Conservation (phyloP, 2,329 filamentous ascomycete species). For the Herpomyces periplanetae region DNA sequence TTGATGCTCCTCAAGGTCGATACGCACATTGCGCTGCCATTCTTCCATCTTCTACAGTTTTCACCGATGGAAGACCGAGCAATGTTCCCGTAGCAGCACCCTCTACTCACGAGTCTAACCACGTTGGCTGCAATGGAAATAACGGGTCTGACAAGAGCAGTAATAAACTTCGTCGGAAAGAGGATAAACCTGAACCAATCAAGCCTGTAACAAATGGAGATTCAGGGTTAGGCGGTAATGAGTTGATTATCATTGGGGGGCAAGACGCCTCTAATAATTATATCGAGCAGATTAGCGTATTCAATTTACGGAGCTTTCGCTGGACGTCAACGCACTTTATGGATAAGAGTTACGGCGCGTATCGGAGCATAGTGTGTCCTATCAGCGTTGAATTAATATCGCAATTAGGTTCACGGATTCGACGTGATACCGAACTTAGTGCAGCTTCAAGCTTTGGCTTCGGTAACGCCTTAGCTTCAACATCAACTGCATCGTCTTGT, state of each 20-base stretch:
- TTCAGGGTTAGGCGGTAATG: slow-evolving; percentile 76
- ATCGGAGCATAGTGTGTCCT: slow-evolving; percentile 71
- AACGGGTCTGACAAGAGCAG: too few relatives aligned
- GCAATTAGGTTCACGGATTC: slow-evolving; percentile 19
- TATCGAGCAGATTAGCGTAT: slow-evolving; percentile 92
- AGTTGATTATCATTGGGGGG: slow-evolving; percentile 87
- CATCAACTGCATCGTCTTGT: too few relatives aligned
- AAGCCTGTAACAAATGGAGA: too few relatives aligned
- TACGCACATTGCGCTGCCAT: slow-evolving; percentile 92
- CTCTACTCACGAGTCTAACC: too few relatives aligned
- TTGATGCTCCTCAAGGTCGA: slow-evolving; percentile 53
- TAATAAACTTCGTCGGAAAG: too few relatives aligned
- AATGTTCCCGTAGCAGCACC: too few relatives aligned
- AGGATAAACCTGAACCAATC: too few relatives aligned
- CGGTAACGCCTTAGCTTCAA: too few relatives aligned
- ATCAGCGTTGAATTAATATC: slow-evolving; percentile 22
- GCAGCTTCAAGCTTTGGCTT: slow-evolving; percentile 9
- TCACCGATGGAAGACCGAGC: too few relatives aligned
- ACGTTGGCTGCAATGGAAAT: too few relatives aligned
- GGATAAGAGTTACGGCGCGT: slow-evolving; percentile 74
- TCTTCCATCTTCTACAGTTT: slow-evolving; percentile 47
- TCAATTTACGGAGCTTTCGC: slow-evolving; percentile 71
- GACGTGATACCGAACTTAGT: slow-evolving; percentile 9
- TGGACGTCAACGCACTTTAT: slow-evolving; percentile 68
- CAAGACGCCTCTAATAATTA: slow-evolving; percentile 96